Evolutionary conservation across 2,329 filamentous ascomycete species (phyloP), one percentile per base, ranked within the genome.

Genomic region (Aspergillus proliferans): DNA sequence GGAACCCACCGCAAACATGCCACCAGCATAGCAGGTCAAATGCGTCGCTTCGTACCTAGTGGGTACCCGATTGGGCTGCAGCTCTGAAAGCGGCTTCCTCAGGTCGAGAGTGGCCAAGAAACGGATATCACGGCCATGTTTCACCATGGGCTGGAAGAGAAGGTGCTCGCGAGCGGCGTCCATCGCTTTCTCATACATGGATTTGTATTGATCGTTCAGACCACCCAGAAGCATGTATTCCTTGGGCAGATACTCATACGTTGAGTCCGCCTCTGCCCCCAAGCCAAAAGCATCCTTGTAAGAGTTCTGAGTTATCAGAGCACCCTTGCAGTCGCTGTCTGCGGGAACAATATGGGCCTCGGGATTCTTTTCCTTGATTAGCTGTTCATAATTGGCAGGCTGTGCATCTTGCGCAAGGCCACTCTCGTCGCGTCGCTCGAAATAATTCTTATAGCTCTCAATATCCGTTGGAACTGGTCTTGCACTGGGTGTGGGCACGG

Each of bases 1-100:
- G 41, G 80, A 76, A 24, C 80, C 81, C 0, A 84, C 64, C 0
- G 76, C 81, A 51, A 82, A 78, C 80, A 84, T 84, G 46, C 80
- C 81, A 9, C 81, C 81, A 0, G 77, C 72, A 58, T 81, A 84
- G 66, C 81, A 84, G 21, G 71, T 73, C 12, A 84, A 71, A 62
- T 84, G 81, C 46, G 80, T 75, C 22, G 76, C 73, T 55, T 82
- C 74, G 10, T 80, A 74, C 9, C 73, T 66, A 5, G 80, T 65
- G n/a, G 52, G 47, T 6, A 52, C 18, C 19, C 49, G 18, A 12
- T 49, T 36, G 12, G 57, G 44, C 3, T 50, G 46, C 5, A 47
- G 47, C 26, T 57, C 52, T 22, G 60, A 52, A 9, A 58, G 50
- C 9, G 60, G 52, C 21, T 56, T 58, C 12, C 62, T 51, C 39